Evolutionary conservation across 768 basidiomycete genomes (phyloP).

Genomic region (Trametopsis cervina): DNA sequence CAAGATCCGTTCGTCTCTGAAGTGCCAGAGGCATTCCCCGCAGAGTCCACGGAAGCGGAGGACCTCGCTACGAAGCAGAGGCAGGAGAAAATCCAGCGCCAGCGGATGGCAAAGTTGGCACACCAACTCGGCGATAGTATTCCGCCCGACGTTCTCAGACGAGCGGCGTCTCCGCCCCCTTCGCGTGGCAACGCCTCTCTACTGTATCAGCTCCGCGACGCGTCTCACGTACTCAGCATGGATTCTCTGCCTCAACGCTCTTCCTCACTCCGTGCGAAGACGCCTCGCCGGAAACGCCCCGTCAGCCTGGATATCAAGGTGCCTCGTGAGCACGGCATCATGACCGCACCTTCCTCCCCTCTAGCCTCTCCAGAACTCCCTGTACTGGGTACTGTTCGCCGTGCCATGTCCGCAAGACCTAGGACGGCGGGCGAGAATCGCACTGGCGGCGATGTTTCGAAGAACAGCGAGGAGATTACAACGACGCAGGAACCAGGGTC

Average conservation of each 20-base stretch:
- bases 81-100: conserved; percentile 23
- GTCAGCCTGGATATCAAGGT: conserved; percentile 4
- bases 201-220: neutral
- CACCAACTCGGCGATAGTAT: conserved; percentile 33
- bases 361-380: neutral
- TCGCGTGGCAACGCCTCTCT: neutral
- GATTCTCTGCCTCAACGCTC: conserved; percentile 4
- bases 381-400: neutral
- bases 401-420: conserved; percentile 20
- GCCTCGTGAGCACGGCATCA: neutral
- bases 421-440: conserved; percentile 24
- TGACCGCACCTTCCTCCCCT: conserved; percentile 1
- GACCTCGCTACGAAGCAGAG: too few species aligned
- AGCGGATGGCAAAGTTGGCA: conserved; percentile 30
- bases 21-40: too few species aligned
- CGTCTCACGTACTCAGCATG: neutral
- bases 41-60: too few species aligned
- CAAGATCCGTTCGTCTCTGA: too few species aligned
- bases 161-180: conserved; percentile 15
- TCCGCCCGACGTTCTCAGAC: conserved; percentile 28
- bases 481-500: neutral
- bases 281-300: neutral
- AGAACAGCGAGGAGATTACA: neutral
- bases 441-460: conserved; percentile 5
- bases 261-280: conserved; percentile 6